A percentile compares a stretch with the other conserved stretches of the same genome.
These are phyloP conservation scores for Fusarium goolgardi DNA, from an alignment of 2,329 filamentous ascomycete species.

Conservation along the genomic window DNA sequence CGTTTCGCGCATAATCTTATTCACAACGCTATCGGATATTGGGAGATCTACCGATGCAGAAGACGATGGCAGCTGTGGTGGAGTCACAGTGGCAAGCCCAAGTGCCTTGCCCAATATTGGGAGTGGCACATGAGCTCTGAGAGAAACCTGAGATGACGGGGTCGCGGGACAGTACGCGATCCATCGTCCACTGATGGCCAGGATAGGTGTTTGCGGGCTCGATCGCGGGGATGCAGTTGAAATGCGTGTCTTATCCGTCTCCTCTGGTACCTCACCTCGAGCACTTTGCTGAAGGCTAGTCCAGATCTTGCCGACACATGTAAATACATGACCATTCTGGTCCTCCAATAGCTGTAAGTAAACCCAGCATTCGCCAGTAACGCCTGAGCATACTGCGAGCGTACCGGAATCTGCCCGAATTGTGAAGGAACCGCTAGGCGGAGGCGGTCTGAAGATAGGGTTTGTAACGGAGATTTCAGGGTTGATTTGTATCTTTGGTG, in stretches of 20 bases:
- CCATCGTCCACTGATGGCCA: conserved; percentile 79
- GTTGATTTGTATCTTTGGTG: conserved; percentile 70
- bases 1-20: conserved; percentile 81
- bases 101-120: conserved; percentile 66
- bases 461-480: conserved; percentile 66
- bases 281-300: conserved; percentile 78
- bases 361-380: conserved; percentile 88
- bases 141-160: conserved; percentile 75
- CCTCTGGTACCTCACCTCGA: conserved; percentile 61
- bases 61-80: conserved; percentile 74
- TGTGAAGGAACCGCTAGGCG: conserved; percentile 77
- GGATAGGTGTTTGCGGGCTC: conserved; percentile 69
- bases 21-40: conserved; percentile 76
- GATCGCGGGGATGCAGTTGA: conserved; percentile 55
- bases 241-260: conserved; percentile 56
- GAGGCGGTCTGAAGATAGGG: conserved; percentile 74
- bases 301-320: conserved; percentile 91
- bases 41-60: conserved; percentile 79
- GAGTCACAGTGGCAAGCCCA: conserved; percentile 69
- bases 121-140: conserved; percentile 74
- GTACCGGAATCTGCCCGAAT: conserved; percentile 79
- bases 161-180: conserved; percentile 79
- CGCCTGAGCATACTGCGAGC: conserved; percentile 80
- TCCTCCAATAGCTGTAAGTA: conserved; percentile 65
- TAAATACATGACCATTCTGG: conserved; percentile 61